Evolutionary conservation across 2,329 filamentous ascomycete genomes (phyloP).

Genomic region (Xylaria sp.): DNA sequence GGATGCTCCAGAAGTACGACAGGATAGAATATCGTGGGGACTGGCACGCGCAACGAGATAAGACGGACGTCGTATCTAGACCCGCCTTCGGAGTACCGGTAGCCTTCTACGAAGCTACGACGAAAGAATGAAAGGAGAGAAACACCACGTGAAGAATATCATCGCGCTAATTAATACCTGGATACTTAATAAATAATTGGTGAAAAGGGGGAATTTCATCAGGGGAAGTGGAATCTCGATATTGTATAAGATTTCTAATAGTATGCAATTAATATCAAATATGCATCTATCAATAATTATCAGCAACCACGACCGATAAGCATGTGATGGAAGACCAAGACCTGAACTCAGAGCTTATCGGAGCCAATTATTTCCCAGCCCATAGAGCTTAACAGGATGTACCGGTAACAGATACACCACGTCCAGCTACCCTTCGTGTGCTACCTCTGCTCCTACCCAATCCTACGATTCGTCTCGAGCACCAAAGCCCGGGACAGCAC

Average conservation of each 20-base stretch:
- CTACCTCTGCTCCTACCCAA: too few relatives aligned
- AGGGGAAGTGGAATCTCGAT: too few relatives aligned
- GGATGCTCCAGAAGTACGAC: conserved; percentile 31
- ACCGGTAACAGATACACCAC: background rate
- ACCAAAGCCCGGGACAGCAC: background rate
- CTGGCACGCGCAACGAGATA: conserved; percentile 29
- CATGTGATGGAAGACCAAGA: conserved; percentile 15
- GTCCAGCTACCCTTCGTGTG: background rate
- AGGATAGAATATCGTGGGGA: conserved; percentile 30
- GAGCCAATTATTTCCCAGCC: conserved; percentile 9
- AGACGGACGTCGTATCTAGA: conserved; percentile 23
- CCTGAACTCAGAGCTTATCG: background rate
- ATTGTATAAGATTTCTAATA: too few relatives aligned
- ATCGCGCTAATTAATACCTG: background rate
- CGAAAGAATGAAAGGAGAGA: background rate
- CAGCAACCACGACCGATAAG: background rate
- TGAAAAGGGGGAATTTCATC: too few relatives aligned
- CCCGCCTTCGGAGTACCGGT: conserved; percentile 28
- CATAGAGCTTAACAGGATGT: background rate
- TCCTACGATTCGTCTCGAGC: background rate
- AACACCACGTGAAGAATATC: background rate
- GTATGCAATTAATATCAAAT: too few relatives aligned
- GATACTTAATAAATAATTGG: conserved; percentile 6
- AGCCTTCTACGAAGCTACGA: conserved; percentile 25
- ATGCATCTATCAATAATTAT: too few relatives aligned